phyloP scores from a whole-genome alignment of 345 rosid species.

The Heritiera fomes region DNA sequence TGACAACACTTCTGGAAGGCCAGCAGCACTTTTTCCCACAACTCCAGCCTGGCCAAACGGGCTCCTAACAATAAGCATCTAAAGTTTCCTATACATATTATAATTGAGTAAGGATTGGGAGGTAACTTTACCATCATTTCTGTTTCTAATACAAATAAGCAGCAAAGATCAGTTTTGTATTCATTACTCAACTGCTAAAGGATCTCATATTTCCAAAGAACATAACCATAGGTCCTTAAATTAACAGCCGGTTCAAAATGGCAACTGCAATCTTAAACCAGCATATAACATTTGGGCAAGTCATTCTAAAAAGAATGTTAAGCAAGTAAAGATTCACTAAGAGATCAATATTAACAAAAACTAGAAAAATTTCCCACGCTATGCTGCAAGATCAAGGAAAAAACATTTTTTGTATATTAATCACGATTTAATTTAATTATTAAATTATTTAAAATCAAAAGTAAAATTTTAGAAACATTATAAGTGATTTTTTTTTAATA shows the following conservation, averaged over 20 bases:
- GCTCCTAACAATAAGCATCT: not conserved
- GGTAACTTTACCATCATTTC: not conserved
- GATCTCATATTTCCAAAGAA: constrained; percentile 1
- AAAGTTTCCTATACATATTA: not conserved
- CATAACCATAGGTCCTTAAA: too few relatives aligned
- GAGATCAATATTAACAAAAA: not conserved
- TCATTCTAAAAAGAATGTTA: not conserved
- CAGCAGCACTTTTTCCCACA: not conserved
- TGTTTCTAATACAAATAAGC: not conserved
- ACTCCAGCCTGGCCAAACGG: not conserved
- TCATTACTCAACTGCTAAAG: not conserved
- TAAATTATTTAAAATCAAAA: too few relatives aligned
- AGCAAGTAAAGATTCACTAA: not conserved
- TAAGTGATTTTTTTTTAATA: too few relatives aligned
- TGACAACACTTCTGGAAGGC: not conserved
- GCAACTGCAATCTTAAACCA: not conserved
- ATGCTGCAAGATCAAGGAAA: too few relatives aligned
- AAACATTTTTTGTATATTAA: too few relatives aligned
- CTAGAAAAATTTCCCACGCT: too few relatives aligned
- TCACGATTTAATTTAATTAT: too few relatives aligned
- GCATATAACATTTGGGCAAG: not conserved
- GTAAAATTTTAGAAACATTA: too few relatives aligned
- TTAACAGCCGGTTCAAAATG: not conserved
- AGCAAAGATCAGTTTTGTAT: not conserved
- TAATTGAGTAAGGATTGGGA: not conserved